Conservation (phyloP, 441 rosid genomes). For the Populus hybrid region DNA sequence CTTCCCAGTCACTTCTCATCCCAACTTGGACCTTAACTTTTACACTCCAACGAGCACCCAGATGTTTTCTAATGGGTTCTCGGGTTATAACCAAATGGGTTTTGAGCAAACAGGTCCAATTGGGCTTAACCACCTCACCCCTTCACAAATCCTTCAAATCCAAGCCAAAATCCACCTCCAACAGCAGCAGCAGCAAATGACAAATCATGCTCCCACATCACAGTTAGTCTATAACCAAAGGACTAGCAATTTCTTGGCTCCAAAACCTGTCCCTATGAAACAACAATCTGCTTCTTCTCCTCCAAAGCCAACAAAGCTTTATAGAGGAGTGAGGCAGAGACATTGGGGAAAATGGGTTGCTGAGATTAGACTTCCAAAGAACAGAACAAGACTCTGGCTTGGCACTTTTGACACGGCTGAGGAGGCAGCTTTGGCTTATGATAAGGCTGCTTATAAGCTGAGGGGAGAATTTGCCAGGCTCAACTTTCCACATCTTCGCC, state of each 20-base stretch:
- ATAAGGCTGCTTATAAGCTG: constrained; percentile 81
- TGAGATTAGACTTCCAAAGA: constrained; percentile 89
- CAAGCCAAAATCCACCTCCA: constrained; percentile 54
- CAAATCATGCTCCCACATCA: constrained; percentile 2
- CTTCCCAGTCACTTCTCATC: constrained; percentile 6
- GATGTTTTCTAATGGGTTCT: constrained; percentile 30
- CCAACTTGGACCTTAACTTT: constrained; percentile 34
- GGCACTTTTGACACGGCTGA: constrained; percentile 90
- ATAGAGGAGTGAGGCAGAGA: constrained; percentile 87
- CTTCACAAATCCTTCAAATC: constrained; percentile 71
- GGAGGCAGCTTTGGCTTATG: constrained; percentile 91
- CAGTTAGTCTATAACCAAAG: constrained; percentile 13
- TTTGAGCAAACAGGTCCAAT: constrained; percentile 43
- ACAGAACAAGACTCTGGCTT: constrained; percentile 94
- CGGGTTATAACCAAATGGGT: constrained; percentile 19
- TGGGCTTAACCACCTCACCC: constrained; percentile 54
- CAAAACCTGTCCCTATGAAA: constrained; percentile 66
- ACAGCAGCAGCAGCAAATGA: constrained; percentile 11
- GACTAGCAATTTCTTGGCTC: constrained; percentile 30
- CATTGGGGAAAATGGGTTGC: constrained; percentile 99
- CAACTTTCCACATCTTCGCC: constrained; percentile 65
- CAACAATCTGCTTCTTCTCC: constrained; percentile 36
- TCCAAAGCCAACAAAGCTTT: constrained; percentile 55
- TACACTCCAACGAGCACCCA: constrained; percentile 36
- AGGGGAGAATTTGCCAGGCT: constrained; percentile 81